Evolutionary conservation across 805 yeast species (phyloP), one percentile per base, ranked within the genome.

Genomic region (Wickerhamiella kurtzmanii): DNA sequence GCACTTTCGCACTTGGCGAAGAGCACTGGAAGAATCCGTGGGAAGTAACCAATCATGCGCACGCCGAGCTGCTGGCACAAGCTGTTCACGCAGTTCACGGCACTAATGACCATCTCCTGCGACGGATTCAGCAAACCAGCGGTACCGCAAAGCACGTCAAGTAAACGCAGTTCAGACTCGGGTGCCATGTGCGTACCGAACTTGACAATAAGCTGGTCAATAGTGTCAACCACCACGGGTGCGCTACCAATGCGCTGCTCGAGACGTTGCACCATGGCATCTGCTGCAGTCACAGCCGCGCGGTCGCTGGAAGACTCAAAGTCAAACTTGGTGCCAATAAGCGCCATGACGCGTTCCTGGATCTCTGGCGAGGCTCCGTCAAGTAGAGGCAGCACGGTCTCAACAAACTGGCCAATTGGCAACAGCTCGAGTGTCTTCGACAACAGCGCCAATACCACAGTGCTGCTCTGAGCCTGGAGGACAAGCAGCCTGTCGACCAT

Each of bases 61-160:
- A 94, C 88, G 45, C 98, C 98, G 41, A 88, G 64, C 20, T 78
- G 74, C 45, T 79, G 76, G 46, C 85, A 74, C 47, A 86, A 66
- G 53, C 79, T 77, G 48, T 84, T 77, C 51, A 85, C 74, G 49
- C 81, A 78, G 54, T 80, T 75, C 48, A 86, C 69, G 0, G 95
- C 76, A 0, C 95, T 75, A 35, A 92, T 75, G 25, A 79, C 68
- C 5, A 84, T 64, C 54, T 82, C 94, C 11, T 79, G 74, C 46
- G 71, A 68, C 2, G 58, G 61, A 53, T 70, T 74, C 50, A 71
- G 63, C 45, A 87, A 64, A 22, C 89, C 85, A 43, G 62, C 54
- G 1, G 70, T 61, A 2, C 76, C 70, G n/a, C 73, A 68, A 37
- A 79, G 65, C 8, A 74, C 59, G 22, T 65, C 65, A 56, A 89